phyloP scores from a whole-genome alignment of 768 basidiomycete genomes.

The Suillus tomentosus region DNA sequence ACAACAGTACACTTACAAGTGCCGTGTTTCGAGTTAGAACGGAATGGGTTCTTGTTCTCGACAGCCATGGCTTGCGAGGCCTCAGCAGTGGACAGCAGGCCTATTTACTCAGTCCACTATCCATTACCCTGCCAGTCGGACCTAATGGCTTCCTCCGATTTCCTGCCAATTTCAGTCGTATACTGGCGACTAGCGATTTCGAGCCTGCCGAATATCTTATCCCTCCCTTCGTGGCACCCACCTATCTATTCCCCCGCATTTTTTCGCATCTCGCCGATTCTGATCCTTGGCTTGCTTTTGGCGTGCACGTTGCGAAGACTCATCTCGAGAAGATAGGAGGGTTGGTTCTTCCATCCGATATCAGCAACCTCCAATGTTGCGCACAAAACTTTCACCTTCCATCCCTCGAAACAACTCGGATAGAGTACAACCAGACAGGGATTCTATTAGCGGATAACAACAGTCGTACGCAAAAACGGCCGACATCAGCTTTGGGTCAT shows the following conservation, averaged over 20 bases:
- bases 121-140: constrained; percentile 41
- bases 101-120: constrained; percentile 46
- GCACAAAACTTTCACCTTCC: constrained; percentile 5
- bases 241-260: constrained; percentile 23
- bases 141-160: constrained; percentile 37
- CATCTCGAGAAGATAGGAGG: constrained; percentile 40
- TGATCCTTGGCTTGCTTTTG: constrained; percentile 28
- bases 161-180: constrained; percentile 31
- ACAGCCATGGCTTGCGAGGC: constrained; percentile 43
- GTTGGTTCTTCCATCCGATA: constrained; percentile 21
- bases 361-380: constrained; percentile 25
- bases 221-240: constrained; percentile 61
- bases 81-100: constrained; percentile 35
- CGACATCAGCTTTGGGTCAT: constrained; percentile 19
- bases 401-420: neutral
- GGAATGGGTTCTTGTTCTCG: constrained; percentile 55
- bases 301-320: constrained; percentile 30
- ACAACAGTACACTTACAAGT: constrained; percentile 34
- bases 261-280: constrained; percentile 19
- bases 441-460: neutral
- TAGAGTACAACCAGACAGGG: neutral
- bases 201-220: constrained; percentile 51
- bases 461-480: neutral
- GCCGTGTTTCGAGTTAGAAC: constrained; percentile 43
- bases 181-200: constrained; percentile 32